Base-by-base conservation (phyloP, 768 basidiomycete genomes). In the Suillus weaverae region DNA sequence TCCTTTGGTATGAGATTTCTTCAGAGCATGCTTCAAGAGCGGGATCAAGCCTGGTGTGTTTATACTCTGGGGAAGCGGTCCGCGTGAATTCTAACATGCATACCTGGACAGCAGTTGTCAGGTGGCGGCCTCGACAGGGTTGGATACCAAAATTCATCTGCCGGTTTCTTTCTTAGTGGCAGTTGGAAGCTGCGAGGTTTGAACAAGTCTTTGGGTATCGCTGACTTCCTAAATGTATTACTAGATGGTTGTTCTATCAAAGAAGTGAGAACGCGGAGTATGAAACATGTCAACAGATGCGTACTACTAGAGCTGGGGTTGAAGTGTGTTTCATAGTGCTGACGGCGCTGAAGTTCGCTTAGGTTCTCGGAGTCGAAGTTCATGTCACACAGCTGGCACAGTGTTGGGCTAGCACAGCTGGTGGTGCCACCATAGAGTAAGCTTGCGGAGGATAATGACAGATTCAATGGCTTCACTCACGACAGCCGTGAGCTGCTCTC, bases 71-170 rank as follows among this genome's bases (percentile, higher is more conserved):
- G 66, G 64, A 20, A 2, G 18, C 26, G 18, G 30, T 14, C 5
- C 30, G 38, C 26, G 22, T 22, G 22, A 41, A 41, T 41, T 32
- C 26, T 41, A 7, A 39, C 5, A 10, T 9, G 44, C 67, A 51
- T 71, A 89, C 91, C 88, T 59, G 91, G 91, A 0, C 85, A 85
- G 70, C 81, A 89, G 69, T 89, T 90, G 5, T 67, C 62, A 9
- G 84, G 84, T 11, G 90, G 88, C 3, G 78, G 62, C 3, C 63
- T 71, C 2, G 72, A 64, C 64, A 80, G 78, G 5, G 84, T 67
- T 16, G 85, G 74, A 72, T 87, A 79, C 92, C 92, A 94, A 72
- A 92, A 93, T 4, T 76, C 63, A 66, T 91, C 89, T 39, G 78
- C 77, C 64, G 69, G 71, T n/a, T 62, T 64, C 61, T 48, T 71